Evolutionary conservation across 257 asterid genomes (phyloP).

Genomic region (Buddleja alternifolia): DNA sequence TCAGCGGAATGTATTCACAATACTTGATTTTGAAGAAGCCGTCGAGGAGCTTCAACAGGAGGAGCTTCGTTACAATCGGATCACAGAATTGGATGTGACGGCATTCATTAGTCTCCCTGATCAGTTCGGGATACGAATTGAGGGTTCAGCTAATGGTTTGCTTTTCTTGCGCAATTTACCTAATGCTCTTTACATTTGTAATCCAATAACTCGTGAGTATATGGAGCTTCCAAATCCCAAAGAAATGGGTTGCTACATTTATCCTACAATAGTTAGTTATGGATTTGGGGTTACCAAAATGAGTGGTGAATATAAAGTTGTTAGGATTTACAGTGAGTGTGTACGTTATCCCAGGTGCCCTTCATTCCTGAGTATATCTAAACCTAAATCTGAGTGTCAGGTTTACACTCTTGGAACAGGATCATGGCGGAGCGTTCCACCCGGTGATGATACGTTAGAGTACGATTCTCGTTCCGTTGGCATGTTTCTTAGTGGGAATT

Average conservation of each 20-base stretch:
- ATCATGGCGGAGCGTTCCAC: slow-evolving; percentile 33
- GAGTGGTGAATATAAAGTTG: slow-evolving; percentile 35
- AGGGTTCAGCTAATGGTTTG: slow-evolving; percentile 36
- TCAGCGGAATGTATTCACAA: neutral
- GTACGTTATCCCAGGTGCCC: neutral
- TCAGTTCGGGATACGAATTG: neutral
- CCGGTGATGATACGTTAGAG: neutral
- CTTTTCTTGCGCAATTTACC: slow-evolving; percentile 19
- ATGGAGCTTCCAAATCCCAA: slow-evolving; percentile 29
- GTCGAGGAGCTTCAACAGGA: slow-evolving; percentile 14
- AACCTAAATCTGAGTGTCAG: slow-evolving; percentile 27
- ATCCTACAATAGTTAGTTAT: slow-evolving; percentile 23
- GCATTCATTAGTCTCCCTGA: neutral
- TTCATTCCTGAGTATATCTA: neutral
- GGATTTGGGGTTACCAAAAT: slow-evolving; percentile 50
- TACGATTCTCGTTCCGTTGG: slow-evolving; percentile 23
- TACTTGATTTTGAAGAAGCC: slow-evolving; percentile 30
- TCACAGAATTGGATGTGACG: slow-evolving; percentile 20
- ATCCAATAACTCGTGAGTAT: slow-evolving; percentile 44
- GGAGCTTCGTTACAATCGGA: slow-evolving; percentile 25
- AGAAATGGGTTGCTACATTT: neutral
- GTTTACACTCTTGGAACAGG: slow-evolving; percentile 55
- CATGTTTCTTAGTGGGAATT: slow-evolving; percentile 36
- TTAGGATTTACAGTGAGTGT: slow-evolving; percentile 24
- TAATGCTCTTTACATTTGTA: slow-evolving; percentile 33